Conservation (phyloP, 2,329 filamentous ascomycete genomes). For the Alternaria brassicicola region DNA sequence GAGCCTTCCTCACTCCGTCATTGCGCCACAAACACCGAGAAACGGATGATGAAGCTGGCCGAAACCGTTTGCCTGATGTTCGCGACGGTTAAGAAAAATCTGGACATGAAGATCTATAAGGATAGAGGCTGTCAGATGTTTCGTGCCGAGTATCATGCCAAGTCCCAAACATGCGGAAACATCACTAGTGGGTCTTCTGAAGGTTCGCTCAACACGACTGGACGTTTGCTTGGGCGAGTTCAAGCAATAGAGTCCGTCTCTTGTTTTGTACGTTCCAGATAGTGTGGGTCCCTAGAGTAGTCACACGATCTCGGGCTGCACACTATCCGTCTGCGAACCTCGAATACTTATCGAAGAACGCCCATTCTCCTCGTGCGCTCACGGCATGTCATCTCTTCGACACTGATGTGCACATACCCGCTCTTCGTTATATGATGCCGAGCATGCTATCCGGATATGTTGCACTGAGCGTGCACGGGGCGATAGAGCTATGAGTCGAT, state of each 20-base stretch:
- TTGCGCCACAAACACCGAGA: not conserved
- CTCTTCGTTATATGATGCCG: not conserved
- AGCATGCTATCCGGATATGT: not conserved
- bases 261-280: conserved; percentile 6
- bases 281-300: not conserved
- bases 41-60: conserved; percentile 3
- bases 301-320: not conserved
- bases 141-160: conserved; percentile 20
- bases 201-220: not conserved
- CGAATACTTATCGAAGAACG: not conserved
- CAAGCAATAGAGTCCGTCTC: not conserved
- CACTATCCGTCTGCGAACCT: not conserved
- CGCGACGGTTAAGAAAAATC: not conserved
- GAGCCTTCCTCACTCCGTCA: not conserved
- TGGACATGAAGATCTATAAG: not conserved
- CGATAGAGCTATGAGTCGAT: not conserved
- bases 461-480: not conserved
- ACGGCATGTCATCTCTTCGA: not conserved
- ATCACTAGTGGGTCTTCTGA: not conserved
- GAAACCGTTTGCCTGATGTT: conserved; percentile 1
- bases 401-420: not conserved
- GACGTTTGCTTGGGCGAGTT: not conserved
- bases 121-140: conserved; percentile 8
- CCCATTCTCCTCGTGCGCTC: not conserved
- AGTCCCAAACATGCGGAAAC: conserved; percentile 15